Evolutionary conservation across 352 stramenopile species (phyloP).

Genomic region (Elongisporangium senticosum): DNA sequence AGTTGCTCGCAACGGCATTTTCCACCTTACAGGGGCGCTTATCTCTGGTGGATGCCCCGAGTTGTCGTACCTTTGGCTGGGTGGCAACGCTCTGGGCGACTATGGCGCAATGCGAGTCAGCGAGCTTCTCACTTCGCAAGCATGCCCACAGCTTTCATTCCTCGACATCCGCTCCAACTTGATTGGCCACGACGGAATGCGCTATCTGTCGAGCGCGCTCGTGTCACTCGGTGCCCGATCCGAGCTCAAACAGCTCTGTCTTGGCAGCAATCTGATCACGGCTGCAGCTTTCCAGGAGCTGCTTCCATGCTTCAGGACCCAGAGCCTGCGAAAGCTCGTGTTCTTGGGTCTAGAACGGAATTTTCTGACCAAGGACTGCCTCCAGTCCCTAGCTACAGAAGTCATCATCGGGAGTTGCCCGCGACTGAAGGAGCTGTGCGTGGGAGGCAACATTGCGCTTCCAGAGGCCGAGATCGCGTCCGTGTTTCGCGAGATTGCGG

Average conservation of each 20-base stretch:
- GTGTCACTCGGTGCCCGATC: neutral
- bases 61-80: slow-evolving; percentile 13
- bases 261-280: slow-evolving; percentile 21
- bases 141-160: slow-evolving; percentile 7
- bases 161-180: slow-evolving; percentile 22
- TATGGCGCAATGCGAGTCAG: slow-evolving; percentile 15
- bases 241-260: slow-evolving; percentile 13
- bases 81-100: slow-evolving; percentile 23
- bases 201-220: slow-evolving; percentile 9
- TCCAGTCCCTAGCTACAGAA: slow-evolving; percentile 10
- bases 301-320: slow-evolving; percentile 2
- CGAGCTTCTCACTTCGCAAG: slow-evolving; percentile 4
- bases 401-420: slow-evolving; percentile 11
- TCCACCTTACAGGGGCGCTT: slow-evolving; percentile 11
- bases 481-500: slow-evolving; percentile 12
- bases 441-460: slow-evolving; percentile 18
- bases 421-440: slow-evolving; percentile 15
- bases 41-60: slow-evolving; percentile 5
- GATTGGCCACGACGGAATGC: slow-evolving; percentile 20
- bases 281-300: slow-evolving; percentile 8
- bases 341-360: slow-evolving; percentile 22
- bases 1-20: slow-evolving; percentile 12
- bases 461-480: slow-evolving; percentile 5
- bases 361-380: slow-evolving; percentile 14
- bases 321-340: slow-evolving; percentile 8